Evolutionary conservation across 73 alveolate species (phyloP).

Genomic region (Symbiodinium pilosum): DNA sequence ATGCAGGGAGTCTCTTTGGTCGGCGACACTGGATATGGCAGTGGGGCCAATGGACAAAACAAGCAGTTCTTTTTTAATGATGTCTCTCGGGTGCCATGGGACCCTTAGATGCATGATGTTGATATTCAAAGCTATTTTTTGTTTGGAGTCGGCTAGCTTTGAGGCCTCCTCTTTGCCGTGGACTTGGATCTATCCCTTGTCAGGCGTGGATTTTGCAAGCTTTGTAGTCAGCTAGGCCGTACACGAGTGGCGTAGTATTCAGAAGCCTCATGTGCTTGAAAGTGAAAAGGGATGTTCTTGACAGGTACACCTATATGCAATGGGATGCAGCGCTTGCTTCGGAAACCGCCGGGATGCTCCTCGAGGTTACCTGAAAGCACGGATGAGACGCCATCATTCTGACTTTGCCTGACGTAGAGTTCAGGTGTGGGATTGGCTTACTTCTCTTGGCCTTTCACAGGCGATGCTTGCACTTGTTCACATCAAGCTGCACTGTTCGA

Average conservation of each 20-base stretch:
- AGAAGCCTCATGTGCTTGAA: too few relatives aligned
- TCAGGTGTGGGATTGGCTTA: constrained; percentile 92
- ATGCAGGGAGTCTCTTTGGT: constrained; percentile 70
- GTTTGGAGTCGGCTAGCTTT: not conserved
- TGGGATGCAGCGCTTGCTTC: constrained; percentile 30
- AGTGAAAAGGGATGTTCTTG: too few relatives aligned
- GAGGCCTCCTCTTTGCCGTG: constrained; percentile 57
- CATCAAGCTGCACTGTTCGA: too few relatives aligned
- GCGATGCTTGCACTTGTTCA: not conserved
- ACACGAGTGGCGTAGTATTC: not conserved
- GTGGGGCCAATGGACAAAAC: not conserved
- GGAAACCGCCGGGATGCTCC: constrained; percentile 47
- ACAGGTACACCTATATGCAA: constrained; percentile 70
- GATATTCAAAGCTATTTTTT: not conserved
- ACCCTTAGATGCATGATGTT: too few relatives aligned
- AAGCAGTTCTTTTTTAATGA: not conserved
- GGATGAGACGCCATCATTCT: too few relatives aligned
- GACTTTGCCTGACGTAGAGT: too few relatives aligned
- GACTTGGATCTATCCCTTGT: constrained; percentile 70
- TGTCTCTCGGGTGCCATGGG: not conserved
- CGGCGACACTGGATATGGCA: constrained; percentile 92
- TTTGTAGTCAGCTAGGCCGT: not conserved
- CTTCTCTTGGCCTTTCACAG: constrained; percentile 69
- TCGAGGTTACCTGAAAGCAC: constrained; percentile 10
- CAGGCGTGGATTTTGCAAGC: constrained; percentile 19